Percentiles rank a stretch among this genome's conserved stretches.
Conservation (phyloP, 306 rosid species). For the Dalbergia cochinchinensis region DNA sequence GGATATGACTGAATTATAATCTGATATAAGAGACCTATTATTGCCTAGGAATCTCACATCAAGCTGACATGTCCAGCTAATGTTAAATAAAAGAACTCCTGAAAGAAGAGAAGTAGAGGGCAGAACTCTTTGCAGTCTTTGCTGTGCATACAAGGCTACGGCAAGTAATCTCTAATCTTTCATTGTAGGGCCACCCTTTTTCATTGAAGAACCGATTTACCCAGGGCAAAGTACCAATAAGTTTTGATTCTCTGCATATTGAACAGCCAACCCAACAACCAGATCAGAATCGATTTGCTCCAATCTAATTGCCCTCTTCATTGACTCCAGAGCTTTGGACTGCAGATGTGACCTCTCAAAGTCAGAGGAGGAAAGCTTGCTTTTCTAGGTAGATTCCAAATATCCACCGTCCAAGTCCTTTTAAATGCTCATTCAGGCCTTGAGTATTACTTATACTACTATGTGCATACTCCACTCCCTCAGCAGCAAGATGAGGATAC, state of each 20-base stretch:
- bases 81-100: conserved; percentile 7
- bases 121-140: conserved; percentile 65
- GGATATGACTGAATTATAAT: neutral
- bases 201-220: conserved; percentile 77
- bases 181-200: conserved; percentile 85
- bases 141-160: conserved; percentile 87
- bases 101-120: conserved; percentile 24
- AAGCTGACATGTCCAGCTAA: conserved; percentile 19
- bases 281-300: conserved; percentile 68
- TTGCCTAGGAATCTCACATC: conserved; percentile 20
- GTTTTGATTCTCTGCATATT: conserved; percentile 82
- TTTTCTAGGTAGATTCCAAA: conserved; percentile 85
- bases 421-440: conserved; percentile 70
- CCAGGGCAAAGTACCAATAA: conserved; percentile 72
- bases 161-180: conserved; percentile 95
- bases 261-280: conserved; percentile 80
- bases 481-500: conserved; percentile 74
- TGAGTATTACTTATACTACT: conserved; percentile 63
- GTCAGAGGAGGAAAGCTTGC: conserved; percentile 72
- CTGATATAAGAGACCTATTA: neutral
- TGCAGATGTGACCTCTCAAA: conserved; percentile 56
- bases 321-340: conserved; percentile 50
- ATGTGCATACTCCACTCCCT: conserved; percentile 80
- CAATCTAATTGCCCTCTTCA: conserved; percentile 46
- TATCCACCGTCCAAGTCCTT: conserved; percentile 78